Base-by-base conservation (phyloP, 2,329 filamentous ascomycete genomes). In the Neonectria ditissima region DNA sequence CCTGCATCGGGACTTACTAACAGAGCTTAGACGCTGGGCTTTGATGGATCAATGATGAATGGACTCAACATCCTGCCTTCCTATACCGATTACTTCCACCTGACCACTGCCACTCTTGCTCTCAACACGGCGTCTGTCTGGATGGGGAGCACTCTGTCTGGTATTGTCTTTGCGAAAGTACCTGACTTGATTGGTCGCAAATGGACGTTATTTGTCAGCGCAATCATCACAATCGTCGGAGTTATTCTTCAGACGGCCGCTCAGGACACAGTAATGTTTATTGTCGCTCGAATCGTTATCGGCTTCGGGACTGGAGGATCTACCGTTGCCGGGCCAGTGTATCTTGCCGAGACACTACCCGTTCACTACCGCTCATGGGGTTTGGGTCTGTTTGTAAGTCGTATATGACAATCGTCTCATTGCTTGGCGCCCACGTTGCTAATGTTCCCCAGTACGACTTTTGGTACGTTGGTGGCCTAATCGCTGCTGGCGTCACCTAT, bases 41-140 rank as follows among this genome's bases (percentile, higher is more conserved):
- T 50, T 16, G 55, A 58, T 39, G 45, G 45, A 8, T 58, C 55
- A 0, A 51, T 58, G 45, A 43, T 58, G 18, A 86, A 86, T 60
- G 83, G 82, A 0, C 78, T 88, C 39, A 86, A 86, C 63, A 87
- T 87, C 62, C 70, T 87, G 8, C 83, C 84, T 0, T 81, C 80
- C 0, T 87, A 87, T 70, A 82, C 79, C 0, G 77, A 84, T 47
- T 87, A 87, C 71, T 87, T 87, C 74, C 65, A 80, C 6, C 78
- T 87, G 5, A 86, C 75, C 20, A 70, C 81, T 1, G 81, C 82
- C 0, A 86, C 84, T 0, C 82, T 78, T 0, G 83, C 81, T 6
- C 76, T 87, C 5, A 86, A 86, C 63, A 86, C 84, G 2, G 81
- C 84, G 0, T 81, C 82, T 0, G 79, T 55, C 13, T 68, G 50